Base-by-base conservation (phyloP, 768 basidiomycete species). In the Cystobasidium ongulense region DNA sequence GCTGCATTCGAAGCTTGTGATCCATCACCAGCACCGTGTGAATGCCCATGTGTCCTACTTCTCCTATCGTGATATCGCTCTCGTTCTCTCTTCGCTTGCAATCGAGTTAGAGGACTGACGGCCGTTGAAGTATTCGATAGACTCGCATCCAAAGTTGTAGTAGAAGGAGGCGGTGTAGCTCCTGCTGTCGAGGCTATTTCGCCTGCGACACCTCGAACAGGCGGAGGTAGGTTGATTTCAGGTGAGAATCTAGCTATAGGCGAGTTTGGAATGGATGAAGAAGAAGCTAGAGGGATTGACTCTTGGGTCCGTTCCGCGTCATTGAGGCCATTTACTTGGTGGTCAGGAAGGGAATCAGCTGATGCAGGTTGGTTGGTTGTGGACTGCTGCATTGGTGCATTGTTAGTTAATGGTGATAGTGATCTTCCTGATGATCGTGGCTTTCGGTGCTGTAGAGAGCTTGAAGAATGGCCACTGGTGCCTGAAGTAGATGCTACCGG, bases 251-350 rank as follows among this genome's bases (percentile, higher is more conserved):
- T 35, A 5, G 36, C 38, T 33, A 23, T 31, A n/a, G 65, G 65
- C 46, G 65, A 67, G 23, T 67, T 67, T 11, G 65, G 65, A 33
- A 67, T 39, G 4, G 65, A 67, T n/a, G 65, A 67, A 15, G 65
- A 67, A 43, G 65, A 50, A 25, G 46, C 65, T 23, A 46, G n/a
- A 52, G 38, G 36, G 18, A 46, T 36, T 25, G 41, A 46, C 18
- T 38, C 41, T 39, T 38, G 41, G 2, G 41, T 46, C 18, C 13
- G 27, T 29, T 64, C 36, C 18, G 63, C 63, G 27, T 41, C 63
- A 27, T 64, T 39, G 63, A 27, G 5, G 31, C 29, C 31, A 33
- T 7, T 31, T n/a, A 63, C 13, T 27, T 18, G 36, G 3, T 29
- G 63, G 18, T 35, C 21, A n/a, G 4, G 17, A 2, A 18, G 17